Evolutionary conservation across 2,329 filamentous ascomycete genomes (phyloP).

Genomic region (Beauveria pseudobassiana): DNA sequence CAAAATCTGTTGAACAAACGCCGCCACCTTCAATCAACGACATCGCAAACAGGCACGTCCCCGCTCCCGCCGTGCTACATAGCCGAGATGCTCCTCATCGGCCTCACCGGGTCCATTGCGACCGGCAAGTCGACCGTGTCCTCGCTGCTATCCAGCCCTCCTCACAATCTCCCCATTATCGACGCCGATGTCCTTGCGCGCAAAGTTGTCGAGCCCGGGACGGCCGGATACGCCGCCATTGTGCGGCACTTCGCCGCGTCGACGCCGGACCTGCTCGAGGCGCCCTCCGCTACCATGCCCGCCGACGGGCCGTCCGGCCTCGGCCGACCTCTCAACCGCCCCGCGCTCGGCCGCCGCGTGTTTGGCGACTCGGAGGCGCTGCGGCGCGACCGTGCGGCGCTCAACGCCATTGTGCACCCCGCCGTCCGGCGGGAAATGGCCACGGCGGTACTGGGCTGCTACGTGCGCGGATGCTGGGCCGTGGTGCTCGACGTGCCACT

Average conservation of each 20-base stretch:
- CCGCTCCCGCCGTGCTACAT: neutral
- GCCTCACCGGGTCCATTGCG: constrained; percentile 92
- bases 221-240: constrained; percentile 73
- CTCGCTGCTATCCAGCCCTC: constrained; percentile 66
- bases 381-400: constrained; percentile 61
- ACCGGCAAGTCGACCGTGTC: constrained; percentile 98
- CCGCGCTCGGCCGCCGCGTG: constrained; percentile 74
- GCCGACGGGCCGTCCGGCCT: constrained; percentile 49
- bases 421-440: constrained; percentile 81
- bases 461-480: constrained; percentile 72
- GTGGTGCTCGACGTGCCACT: constrained; percentile 89
- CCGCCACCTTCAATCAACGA: no score
- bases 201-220: constrained; percentile 90
- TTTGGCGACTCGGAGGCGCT: constrained; percentile 73
- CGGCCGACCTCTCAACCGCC: constrained; percentile 73
- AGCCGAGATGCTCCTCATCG: constrained; percentile 75
- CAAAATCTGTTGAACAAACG: no score
- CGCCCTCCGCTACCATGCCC: constrained; percentile 42
- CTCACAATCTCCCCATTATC: constrained; percentile 82
- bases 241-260: constrained; percentile 71
- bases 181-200: constrained; percentile 91
- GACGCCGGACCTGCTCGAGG: constrained; percentile 78
- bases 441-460: constrained; percentile 61
- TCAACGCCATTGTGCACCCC: constrained; percentile 90
- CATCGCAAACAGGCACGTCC: no score